Evolutionary conservation across 768 basidiomycete genomes (phyloP).

Genomic region (Saitozyma sp.): DNA sequence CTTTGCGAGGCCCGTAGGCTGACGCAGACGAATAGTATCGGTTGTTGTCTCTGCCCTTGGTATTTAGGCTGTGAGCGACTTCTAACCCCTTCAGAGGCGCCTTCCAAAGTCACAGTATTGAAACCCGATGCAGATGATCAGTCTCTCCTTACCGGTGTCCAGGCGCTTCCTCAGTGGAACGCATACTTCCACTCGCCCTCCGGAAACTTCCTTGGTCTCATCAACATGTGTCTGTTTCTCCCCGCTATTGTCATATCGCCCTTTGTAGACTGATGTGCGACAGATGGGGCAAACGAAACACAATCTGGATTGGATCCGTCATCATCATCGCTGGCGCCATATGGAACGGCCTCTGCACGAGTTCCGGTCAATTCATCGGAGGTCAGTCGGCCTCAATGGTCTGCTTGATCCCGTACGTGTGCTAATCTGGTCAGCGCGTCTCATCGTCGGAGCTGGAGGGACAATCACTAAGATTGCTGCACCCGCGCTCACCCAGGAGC

Average conservation of each 20-base stretch:
- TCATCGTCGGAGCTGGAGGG: conserved; percentile 22
- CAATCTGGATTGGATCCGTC: conserved; percentile 9
- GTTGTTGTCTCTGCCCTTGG: conserved; percentile 18
- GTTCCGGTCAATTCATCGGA: background rate
- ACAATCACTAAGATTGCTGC: conserved; percentile 22
- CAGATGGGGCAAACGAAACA: conserved; percentile 6
- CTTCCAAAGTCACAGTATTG: background rate
- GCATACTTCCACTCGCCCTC: conserved; percentile 23
- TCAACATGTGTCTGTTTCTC: conserved; percentile 16
- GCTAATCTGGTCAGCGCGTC: conserved; percentile 5
- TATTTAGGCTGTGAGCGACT: conserved; percentile 18
- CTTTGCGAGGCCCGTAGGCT: no score
- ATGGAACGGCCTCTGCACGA: conserved; percentile 1
- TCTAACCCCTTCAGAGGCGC: no score
- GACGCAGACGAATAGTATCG: conserved; percentile 12
- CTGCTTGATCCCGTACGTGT: conserved; percentile 1
- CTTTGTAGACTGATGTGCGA: conserved; percentile 6
- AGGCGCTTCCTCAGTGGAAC: conserved; percentile 30
- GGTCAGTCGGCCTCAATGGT: no score
- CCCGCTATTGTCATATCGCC: background rate
- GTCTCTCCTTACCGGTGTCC: conserved; percentile 30
- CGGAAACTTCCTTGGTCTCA: conserved; percentile 25
- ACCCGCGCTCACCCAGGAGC: conserved; percentile 28
- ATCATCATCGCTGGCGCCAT: conserved; percentile 11
- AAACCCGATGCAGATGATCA: conserved; percentile 8